phyloP scores from a whole-genome alignment of 306 rosid species.

The Fragaria vesca region DNA sequence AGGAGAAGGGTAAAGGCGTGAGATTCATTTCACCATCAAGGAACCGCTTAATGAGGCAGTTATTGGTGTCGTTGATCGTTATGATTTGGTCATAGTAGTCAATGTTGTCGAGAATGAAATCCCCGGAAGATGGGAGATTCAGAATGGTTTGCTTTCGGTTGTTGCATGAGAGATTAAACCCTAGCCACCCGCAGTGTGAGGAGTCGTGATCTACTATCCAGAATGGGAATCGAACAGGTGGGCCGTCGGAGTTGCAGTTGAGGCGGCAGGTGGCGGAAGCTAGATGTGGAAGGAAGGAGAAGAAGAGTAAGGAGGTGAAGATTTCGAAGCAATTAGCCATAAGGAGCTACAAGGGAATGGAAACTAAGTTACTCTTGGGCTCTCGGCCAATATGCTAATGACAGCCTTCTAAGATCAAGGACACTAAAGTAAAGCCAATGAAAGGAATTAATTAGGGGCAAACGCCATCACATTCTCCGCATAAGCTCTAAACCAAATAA shows the following conservation, averaged over 20 bases:
- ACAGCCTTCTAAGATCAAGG: neutral
- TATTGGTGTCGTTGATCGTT: conserved; percentile 5
- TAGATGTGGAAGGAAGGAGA: neutral
- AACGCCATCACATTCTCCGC: too few relatives aligned
- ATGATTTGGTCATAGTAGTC: conserved; percentile 10
- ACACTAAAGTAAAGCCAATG: too few relatives aligned
- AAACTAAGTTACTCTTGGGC: neutral
- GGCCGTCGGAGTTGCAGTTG: neutral
- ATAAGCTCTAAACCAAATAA: too few relatives aligned
- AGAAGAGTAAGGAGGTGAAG: neutral
- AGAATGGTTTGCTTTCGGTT: neutral
- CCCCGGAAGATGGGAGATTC: neutral
- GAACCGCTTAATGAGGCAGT: conserved; percentile 20
- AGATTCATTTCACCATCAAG: conserved; percentile 18
- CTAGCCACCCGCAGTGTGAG: neutral
- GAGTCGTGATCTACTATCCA: neutral
- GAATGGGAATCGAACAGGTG: conserved; percentile 20
- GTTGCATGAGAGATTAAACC: conserved; percentile 21
- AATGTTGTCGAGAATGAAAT: conserved; percentile 2
- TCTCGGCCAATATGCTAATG: neutral
- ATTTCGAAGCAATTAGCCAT: conserved; percentile 6
- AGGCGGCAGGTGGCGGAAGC: neutral
- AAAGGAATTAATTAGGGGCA: too few relatives aligned
- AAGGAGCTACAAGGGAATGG: neutral
- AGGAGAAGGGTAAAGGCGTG: conserved; percentile 21